A percentile compares a stretch with the other conserved stretches of the same genome.
Evolutionary conservation across 768 basidiomycete genomes (phyloP).

Genomic region (Hydnomerulius pinastri): DNA sequence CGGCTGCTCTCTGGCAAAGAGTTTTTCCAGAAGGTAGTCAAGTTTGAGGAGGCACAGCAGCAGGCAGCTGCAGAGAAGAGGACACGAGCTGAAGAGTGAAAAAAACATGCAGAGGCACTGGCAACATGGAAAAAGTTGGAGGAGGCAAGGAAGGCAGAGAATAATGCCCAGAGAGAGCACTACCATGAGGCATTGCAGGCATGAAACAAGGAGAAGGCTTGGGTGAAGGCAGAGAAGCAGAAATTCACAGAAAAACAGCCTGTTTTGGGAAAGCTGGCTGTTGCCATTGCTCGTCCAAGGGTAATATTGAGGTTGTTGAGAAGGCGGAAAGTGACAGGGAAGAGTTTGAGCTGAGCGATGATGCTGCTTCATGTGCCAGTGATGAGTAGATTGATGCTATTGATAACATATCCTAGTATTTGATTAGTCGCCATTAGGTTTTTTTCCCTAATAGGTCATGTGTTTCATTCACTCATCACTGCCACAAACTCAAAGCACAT

Average conservation of each 20-base stretch:
- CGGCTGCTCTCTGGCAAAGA: neutral
- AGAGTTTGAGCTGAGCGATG: neutral
- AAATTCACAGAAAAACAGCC: neutral
- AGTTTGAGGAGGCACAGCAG: constrained; percentile 4
- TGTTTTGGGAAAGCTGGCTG: neutral
- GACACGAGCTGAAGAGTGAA: neutral
- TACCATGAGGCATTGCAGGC: neutral
- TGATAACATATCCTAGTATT: no score
- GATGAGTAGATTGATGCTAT: no score
- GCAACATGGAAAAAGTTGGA: neutral
- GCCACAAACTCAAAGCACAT: no score
- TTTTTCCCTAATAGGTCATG: no score
- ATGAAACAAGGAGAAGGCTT: neutral
- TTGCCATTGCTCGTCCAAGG: constrained; percentile 1
- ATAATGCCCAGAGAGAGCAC: neutral
- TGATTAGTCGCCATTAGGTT: no score
- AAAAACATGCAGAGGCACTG: neutral
- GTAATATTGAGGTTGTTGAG: neutral
- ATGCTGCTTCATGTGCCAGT: constrained; percentile 1
- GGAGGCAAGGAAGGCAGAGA: constrained; percentile 2
- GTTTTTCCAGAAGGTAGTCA: constrained; percentile 7
- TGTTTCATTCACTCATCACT: no score
- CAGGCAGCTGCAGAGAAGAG: neutral
- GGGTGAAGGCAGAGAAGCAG: neutral
- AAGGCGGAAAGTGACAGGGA: neutral